Conservation (phyloP, 805 yeast species). For the Candida maltosa region DNA sequence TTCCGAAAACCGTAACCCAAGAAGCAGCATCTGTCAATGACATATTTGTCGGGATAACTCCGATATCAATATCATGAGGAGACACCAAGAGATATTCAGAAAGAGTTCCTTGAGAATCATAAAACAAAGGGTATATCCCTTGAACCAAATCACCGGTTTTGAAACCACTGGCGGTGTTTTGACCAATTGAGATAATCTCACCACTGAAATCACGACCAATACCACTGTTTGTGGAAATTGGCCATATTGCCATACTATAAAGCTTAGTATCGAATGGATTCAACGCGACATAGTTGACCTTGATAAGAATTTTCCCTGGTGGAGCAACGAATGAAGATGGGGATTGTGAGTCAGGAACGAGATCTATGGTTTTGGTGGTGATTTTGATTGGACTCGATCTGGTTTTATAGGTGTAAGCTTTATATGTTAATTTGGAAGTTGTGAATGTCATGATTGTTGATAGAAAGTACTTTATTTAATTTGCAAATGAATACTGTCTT, state of each 20-base stretch:
- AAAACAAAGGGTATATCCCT: conserved; percentile 18
- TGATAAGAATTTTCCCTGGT: conserved; percentile 23
- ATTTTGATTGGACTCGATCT: too few species aligned
- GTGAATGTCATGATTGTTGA: too few species aligned
- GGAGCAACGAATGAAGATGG: conserved; percentile 12
- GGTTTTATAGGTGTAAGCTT: too few species aligned
- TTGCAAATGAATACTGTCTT: too few species aligned
- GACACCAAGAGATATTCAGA: conserved; percentile 45
- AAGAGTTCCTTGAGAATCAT: conserved; percentile 40
- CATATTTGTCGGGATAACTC: conserved; percentile 41
- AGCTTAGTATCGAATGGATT: conserved; percentile 31
- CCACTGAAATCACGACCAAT: conserved; percentile 34
- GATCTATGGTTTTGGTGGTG: conserved; percentile 3
- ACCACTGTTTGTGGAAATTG: conserved; percentile 17
- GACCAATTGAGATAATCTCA: conserved; percentile 27
- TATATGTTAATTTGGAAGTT: too few species aligned
- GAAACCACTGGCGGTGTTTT: conserved; percentile 12
- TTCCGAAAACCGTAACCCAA: conserved; percentile 59
- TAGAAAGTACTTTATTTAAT: too few species aligned
- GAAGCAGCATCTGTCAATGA: conserved; percentile 59
- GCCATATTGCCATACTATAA: too few species aligned
- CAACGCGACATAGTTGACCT: conserved; percentile 28
- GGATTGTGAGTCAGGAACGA: background rate
- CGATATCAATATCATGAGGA: conserved; percentile 13
- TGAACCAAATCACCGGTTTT: conserved; percentile 27